Percentiles rank a stretch among this genome's conserved stretches.
Evolutionary conservation across 1,139 yeast genomes (phyloP).

Genomic region (Hyphopichia burtonii): DNA sequence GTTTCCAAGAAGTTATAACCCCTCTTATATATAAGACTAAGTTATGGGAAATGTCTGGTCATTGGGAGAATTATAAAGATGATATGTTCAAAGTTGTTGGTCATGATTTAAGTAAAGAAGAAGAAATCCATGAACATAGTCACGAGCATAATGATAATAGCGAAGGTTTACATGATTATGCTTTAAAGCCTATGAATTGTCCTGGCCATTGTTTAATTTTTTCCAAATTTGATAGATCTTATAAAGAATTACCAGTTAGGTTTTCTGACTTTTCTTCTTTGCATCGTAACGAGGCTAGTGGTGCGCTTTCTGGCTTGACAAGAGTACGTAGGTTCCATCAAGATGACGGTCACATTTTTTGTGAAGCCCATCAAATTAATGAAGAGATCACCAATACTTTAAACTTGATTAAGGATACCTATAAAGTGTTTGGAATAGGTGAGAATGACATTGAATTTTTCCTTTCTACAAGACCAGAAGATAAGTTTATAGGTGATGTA

Average conservation of each 20-base stretch:
- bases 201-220: constrained; percentile 96
- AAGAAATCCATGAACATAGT: constrained; percentile 16
- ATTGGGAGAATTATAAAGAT: constrained; percentile 92
- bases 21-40: constrained; percentile 85
- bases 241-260: constrained; percentile 86
- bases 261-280: constrained; percentile 90
- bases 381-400: constrained; percentile 74
- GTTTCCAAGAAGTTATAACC: constrained; percentile 90
- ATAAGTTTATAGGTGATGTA: constrained; percentile 76
- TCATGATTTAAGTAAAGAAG: constrained; percentile 37
- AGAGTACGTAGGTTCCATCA: constrained; percentile 97
- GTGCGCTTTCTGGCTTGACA: constrained; percentile 91
- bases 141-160: constrained; percentile 11
- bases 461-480: constrained; percentile 87
- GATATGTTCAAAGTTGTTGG: constrained; percentile 87
- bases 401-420: constrained; percentile 73
- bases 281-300: constrained; percentile 94
- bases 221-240: constrained; percentile 78
- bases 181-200: constrained; percentile 97
- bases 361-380: constrained; percentile 78
- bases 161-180: constrained; percentile 58
- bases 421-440: constrained; percentile 70
- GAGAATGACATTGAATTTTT: constrained; percentile 58
- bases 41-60: constrained; percentile 92
- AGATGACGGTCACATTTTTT: constrained; percentile 97